Conservation (phyloP, 257 asterid species). For the Fraxinus pennsylvanica region DNA sequence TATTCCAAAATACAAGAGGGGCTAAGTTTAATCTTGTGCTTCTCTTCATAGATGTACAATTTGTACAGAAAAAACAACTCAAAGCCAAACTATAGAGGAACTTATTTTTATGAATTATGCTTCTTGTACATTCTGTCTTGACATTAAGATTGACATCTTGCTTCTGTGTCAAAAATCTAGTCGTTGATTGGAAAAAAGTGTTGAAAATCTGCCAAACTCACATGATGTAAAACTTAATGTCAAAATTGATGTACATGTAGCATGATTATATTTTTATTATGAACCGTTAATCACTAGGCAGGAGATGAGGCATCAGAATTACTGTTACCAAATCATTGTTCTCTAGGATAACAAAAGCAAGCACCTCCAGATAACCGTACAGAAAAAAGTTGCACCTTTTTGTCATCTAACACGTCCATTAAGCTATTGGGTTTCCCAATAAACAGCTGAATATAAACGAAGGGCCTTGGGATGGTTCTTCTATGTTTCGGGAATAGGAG, state of each 20-base stretch:
- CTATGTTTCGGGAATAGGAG: conserved; percentile 53
- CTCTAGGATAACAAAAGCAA: background rate
- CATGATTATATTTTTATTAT: background rate
- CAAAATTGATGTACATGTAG: too few relatives aligned
- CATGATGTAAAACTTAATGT: too few relatives aligned
- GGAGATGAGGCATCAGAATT: background rate
- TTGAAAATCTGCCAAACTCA: too few relatives aligned
- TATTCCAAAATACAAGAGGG: too few relatives aligned
- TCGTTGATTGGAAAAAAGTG: too few relatives aligned
- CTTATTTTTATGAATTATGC: background rate
- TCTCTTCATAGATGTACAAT: conserved; percentile 23
- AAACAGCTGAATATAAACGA: conserved; percentile 6
- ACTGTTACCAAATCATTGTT: background rate
- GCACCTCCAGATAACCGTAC: conserved; percentile 15
- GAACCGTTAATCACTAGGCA: background rate
- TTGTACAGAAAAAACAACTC: background rate
- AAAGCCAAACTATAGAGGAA: conserved; percentile 19
- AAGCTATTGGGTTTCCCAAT: conserved; percentile 17
- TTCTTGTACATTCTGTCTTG: too few relatives aligned
- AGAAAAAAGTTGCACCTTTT: background rate
- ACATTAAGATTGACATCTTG: too few relatives aligned
- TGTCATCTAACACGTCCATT: conserved; percentile 8
- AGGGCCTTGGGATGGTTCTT: conserved; percentile 20
- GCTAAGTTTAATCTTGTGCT: conserved; percentile 19
- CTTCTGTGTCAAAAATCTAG: too few relatives aligned